Evolutionary conservation across 2,329 filamentous ascomycete species (phyloP), one percentile per base, ranked within the genome.

Genomic region (Aspergillus fumigatiaffinis): DNA sequence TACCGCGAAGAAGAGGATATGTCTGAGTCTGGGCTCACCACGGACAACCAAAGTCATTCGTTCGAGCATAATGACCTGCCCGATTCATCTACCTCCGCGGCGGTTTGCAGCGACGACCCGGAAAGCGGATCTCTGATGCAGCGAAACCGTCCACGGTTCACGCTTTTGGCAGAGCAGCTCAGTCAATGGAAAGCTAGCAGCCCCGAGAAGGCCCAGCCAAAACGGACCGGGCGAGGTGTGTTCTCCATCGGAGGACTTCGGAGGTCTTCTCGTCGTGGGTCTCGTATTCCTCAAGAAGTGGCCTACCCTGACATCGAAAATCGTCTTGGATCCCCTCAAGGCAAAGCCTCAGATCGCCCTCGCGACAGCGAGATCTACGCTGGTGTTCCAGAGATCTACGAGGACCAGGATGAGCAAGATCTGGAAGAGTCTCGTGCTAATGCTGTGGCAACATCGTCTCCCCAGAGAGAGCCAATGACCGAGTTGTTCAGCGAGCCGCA

Each of bases 101-200:
- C 21, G 3, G 12, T 47, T 14, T 23, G 6, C 44, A 47, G 10
- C 17, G 55, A 62, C 23, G 35, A 48, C 20, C 44, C 59, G 52
- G 2, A 56, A 61, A 35, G 59, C 68, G 29, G 48, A 58, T 23
- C 55, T 60, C 49, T 23, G 21, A 23, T 25, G 12, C 21, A 23
- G 21, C 65, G 60, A 44, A 61, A 54, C 29, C 74, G 75, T 20
- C 68, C 84, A 52, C 85, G 85, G 1, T 87, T 89, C 60, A 88
- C 86, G 1, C 84, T 86, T 25, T 75, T 91, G 41, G 84, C 84
- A 3, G 77, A 82, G 41, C 82, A 87, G 64, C 74, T 90, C 4
- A 81, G 77, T 57, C 79, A 80, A 25, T 91, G 88, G 88, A 80
- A 81, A 61, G 79, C 87, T 1, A 78, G 78, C 25, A 88, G 84